Evolutionary conservation across 768 basidiomycete species (phyloP), one percentile per base, ranked within the genome.

Genomic region (Trametes gibbosa): DNA sequence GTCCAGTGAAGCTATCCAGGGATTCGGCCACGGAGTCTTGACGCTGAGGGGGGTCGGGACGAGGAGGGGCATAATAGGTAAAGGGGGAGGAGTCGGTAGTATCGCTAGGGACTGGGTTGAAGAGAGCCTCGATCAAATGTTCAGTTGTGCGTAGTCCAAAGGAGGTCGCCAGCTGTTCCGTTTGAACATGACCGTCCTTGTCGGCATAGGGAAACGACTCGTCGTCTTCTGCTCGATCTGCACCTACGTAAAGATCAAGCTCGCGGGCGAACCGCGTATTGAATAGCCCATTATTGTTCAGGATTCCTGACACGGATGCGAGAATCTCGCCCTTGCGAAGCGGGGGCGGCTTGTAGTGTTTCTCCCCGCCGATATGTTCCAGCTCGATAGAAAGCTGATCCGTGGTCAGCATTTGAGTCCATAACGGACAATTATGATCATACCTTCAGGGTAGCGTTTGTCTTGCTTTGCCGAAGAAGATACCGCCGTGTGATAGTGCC

Each of bases 391-490:
- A 82, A 9, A 91, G 75, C 83, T 89, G 63, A 6, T 35, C 7
- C 8, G 16, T 49, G 13, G 50, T 32, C 41, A 49, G 41, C 34
- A 41, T 46, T 37, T 46, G 13, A 21, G 17, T 9, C 32, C 14
- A 32, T n/a, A 24, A 43, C 32, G 45, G 51, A 39, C 47, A 46
- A 21, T 25, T 25, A 39, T 12, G 8, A 3, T 13, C 73, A 13
- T 43, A 88, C 86, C 77, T 87, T 87, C 48, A 92, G 76, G 6
- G 85, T 87, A 0, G 90, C 89, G 63, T 92, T 92, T 39, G 84
- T 89, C 72, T 88, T 90, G 65, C 86, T 89, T 65, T 89, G 81
- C 48, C 82, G 76, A 5, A 91, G 73, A 7, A 90, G 76, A 70
- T 90, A 89, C 6, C 83, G 77, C 17, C 90, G 77, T 10, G 83